Base-by-base conservation (phyloP, 345 rosid species). In the Microthlaspi erraticum region DNA sequence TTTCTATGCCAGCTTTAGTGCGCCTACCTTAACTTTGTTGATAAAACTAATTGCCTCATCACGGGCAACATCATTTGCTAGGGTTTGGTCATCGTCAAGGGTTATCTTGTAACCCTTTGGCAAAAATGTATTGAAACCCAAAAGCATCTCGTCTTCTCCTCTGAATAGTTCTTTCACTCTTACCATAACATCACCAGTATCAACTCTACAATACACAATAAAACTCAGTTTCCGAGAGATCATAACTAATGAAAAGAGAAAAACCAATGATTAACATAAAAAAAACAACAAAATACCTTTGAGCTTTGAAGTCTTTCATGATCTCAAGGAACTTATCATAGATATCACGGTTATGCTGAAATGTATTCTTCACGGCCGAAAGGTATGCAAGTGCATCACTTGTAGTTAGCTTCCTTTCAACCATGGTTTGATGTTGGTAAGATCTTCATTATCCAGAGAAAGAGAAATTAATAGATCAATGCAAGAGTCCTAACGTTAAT, bases 121-220 rank as follows among this genome's bases (percentile, higher is more conserved):
- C 78, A 93, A 80, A 79, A 90, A 93, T 66, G 84, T 78, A 75
- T 85, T 93, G 72, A 93, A 93, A 48, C 97, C 94, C 71, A 82
- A 83, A 42, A 93, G 90, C 50, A 93, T 67, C 56, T 88, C 86
- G 58, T 78, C 74, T 57, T 93, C 81, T 57, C 89, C 98, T 67
- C 88, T 81, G 71, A 93, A 93, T 49, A 93, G 84, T 42, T 87
- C 85, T 76, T 87, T 87, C 61, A 93, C 98, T 78, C 85, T 86
- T 50, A 77, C 83, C 70, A 88, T 87, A 61, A 93, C 94, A 77
- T 84, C 93, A 31, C 73, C 61, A 6, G 93, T 88, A 76, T 88
- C 89, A 70, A 78, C 70, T 76, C 98, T 93, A 77, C 29, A 26
- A 26, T 26, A 26, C 29, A 26, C 29, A 2, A 26, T 26, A 26